phyloP scores from a whole-genome alignment of 1,284 basidiomycete species.

The Termitomyces sp. region DNA sequence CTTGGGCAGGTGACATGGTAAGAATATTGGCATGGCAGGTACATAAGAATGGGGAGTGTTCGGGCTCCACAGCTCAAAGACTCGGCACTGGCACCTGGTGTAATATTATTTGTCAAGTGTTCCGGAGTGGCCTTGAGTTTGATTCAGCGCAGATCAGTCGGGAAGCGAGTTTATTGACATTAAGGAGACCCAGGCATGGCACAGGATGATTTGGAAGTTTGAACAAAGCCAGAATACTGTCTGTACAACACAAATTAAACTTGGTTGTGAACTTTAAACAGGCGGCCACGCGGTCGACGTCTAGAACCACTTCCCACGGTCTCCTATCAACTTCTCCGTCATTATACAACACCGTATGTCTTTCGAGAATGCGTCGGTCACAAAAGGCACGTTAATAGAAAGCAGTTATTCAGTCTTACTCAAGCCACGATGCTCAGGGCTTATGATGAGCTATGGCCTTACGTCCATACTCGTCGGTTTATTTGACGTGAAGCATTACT shows the following conservation, averaged over 20 bases:
- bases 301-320: slow-evolving; percentile 11
- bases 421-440: slow-evolving; percentile 40
- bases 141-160: not conserved
- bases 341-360: slow-evolving; percentile 44
- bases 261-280: not conserved
- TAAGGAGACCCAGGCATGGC: not conserved
- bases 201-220: not conserved
- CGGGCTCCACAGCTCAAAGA: not conserved
- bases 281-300: not conserved
- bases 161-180: not conserved
- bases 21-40: slow-evolving; percentile 1
- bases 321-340: not conserved
- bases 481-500: slow-evolving; percentile 83
- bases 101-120: not conserved
- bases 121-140: not conserved
- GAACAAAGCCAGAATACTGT: not conserved
- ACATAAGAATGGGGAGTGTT: too few relatives aligned
- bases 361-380: slow-evolving; percentile 73
- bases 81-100: not conserved
- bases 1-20: slow-evolving; percentile 6
- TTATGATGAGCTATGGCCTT: slow-evolving; percentile 69
- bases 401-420: not conserved
- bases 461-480: slow-evolving; percentile 70
- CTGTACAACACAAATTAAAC: not conserved
- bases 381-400: slow-evolving; percentile 53